Percentiles rank a stretch among this genome's conserved stretches.
Conservation (phyloP, 345 rosid genomes). For the Citrus cavaleriei region DNA sequence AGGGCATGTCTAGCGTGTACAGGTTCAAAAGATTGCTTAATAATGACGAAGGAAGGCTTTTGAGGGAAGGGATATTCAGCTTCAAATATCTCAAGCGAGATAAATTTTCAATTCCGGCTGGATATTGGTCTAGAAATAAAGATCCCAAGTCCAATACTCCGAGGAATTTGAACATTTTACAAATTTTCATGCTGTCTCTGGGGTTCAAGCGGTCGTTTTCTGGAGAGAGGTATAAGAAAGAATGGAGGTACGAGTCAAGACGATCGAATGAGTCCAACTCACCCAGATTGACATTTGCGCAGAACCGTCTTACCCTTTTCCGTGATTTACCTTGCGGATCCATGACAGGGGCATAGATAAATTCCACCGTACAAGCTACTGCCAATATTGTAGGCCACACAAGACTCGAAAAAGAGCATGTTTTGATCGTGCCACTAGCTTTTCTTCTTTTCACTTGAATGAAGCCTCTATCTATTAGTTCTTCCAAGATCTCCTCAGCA, state of each 20-base stretch:
- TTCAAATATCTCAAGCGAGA: not conserved
- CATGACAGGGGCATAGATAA: not conserved
- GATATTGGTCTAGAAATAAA: not conserved
- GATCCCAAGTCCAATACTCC: not conserved
- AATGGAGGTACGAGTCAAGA: not conserved
- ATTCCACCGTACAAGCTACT: not conserved
- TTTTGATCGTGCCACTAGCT: not conserved
- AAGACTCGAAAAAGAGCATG: not conserved
- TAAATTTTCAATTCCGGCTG: not conserved
- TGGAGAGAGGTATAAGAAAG: not conserved
- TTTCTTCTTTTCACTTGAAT: not conserved
- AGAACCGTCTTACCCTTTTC: not conserved
- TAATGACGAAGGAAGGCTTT: not conserved
- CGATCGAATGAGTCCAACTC: not conserved
- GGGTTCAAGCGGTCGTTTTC: too few species aligned
- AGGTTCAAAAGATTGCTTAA: not conserved
- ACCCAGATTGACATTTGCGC: too few species aligned
- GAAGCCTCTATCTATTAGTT: not conserved
- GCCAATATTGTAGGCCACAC: not conserved
- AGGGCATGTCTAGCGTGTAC: not conserved
- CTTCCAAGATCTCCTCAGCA: not conserved
- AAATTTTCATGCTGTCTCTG: not conserved
- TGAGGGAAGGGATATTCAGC: conserved; percentile 2
- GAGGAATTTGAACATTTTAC: too few species aligned
- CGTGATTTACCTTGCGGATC: not conserved